A percentile compares a stretch with the other conserved stretches of the same genome.
phyloP scores from a whole-genome alignment of 345 rosid genomes.

The Geranium brycei region DNA sequence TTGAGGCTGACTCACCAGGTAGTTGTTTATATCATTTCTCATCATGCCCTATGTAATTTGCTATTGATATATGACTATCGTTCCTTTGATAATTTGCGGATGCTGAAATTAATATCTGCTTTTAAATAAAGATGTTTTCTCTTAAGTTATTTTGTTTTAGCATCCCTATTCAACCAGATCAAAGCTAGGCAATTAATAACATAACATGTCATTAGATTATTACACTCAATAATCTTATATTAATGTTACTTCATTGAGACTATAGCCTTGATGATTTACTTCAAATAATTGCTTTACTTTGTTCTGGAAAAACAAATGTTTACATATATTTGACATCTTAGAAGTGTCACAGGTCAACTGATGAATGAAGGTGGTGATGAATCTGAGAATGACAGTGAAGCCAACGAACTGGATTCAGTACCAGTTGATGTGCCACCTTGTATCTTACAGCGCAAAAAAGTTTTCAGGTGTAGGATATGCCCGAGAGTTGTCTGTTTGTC shows the following conservation, averaged over 20 bases:
- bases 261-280: no score
- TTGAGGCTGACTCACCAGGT: constrained; percentile 33
- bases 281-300: not conserved
- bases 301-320: not conserved
- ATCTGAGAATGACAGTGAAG: constrained; percentile 22
- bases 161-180: no score
- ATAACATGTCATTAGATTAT: no score
- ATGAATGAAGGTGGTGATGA: constrained; percentile 30
- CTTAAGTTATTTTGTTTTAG: no score
- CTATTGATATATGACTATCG: no score
- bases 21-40: not conserved
- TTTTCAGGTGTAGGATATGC: constrained; percentile 75
- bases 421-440: constrained; percentile 43
- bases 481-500: constrained; percentile 59
- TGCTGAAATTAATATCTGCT: no score
- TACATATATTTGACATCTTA: constrained; percentile 9
- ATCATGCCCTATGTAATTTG: no score
- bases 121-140: no score
- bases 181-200: no score
- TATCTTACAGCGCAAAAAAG: constrained; percentile 53
- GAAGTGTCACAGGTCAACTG: constrained; percentile 21
- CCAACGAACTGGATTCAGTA: constrained; percentile 14
- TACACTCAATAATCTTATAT: no score
- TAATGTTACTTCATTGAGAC: no score
- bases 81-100: no score